phyloP scores from a whole-genome alignment of 23 red algal genomes.

The Gracilaria vermiculophylla region DNA sequence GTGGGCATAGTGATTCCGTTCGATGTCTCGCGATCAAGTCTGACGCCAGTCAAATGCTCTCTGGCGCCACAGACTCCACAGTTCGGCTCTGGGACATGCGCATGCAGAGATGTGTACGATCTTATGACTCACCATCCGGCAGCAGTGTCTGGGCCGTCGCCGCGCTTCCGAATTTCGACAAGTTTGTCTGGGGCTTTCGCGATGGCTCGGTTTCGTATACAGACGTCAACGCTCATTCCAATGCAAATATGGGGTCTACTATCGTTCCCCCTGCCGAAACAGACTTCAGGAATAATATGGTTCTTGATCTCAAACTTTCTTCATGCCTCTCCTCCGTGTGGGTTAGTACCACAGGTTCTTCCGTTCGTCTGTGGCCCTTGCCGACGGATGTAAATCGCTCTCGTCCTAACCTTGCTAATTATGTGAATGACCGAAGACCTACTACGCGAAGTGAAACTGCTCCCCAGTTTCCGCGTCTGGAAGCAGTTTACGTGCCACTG shows the following conservation, averaged over 20 bases:
- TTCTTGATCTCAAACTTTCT: slow-evolving; percentile 67
- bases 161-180: slow-evolving; percentile 47
- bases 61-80: slow-evolving; percentile 74
- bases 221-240: slow-evolving; percentile 56
- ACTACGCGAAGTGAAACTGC: background rate
- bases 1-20: slow-evolving; percentile 88
- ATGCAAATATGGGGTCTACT: slow-evolving; percentile 17
- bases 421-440: background rate
- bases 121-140: slow-evolving; percentile 59
- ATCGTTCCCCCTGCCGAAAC: slow-evolving; percentile 49
- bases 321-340: slow-evolving; percentile 68
- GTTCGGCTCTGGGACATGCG: slow-evolving; percentile 96
- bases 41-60: slow-evolving; percentile 64
- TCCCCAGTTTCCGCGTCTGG: background rate
- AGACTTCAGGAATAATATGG: slow-evolving; percentile 64
- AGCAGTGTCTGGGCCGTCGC: slow-evolving; percentile 87
- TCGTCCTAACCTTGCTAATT: background rate
- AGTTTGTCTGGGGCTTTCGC: slow-evolving; percentile 85
- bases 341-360: slow-evolving; percentile 74
- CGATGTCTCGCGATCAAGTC: slow-evolving; percentile 69
- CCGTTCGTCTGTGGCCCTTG: slow-evolving; percentile 72
- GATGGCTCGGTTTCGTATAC: slow-evolving; percentile 91
- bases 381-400: slow-evolving; percentile 24
- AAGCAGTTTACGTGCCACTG: background rate
- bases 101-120: slow-evolving; percentile 70